Evolutionary conservation across 441 rosid species (phyloP).

Genomic region (Sinapis alba): DNA sequence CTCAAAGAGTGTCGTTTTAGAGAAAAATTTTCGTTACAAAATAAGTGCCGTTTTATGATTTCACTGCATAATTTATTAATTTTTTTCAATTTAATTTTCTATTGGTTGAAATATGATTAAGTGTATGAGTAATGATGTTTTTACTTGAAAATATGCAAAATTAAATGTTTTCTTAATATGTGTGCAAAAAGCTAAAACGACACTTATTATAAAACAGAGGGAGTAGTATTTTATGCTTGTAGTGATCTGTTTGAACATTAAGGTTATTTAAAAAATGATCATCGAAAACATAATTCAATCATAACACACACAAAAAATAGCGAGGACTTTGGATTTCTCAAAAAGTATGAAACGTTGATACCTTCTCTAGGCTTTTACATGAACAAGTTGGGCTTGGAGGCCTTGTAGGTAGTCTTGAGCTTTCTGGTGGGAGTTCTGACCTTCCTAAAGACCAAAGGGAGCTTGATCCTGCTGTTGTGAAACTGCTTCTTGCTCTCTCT

Average conservation of each 20-base stretch:
- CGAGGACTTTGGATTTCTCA: not conserved
- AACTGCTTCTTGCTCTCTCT: conserved; percentile 45
- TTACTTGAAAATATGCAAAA: too few relatives aligned
- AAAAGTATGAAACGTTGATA: not conserved
- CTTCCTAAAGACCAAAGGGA: conserved; percentile 45
- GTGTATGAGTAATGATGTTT: too few relatives aligned
- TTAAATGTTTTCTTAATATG: too few relatives aligned
- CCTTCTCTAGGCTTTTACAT: conserved; percentile 19
- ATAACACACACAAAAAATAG: not conserved
- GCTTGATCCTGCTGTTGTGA: conserved; percentile 45
- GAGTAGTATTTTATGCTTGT: not conserved
- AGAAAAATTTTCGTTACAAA: too few relatives aligned
- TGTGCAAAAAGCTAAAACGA: too few relatives aligned
- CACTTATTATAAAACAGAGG: too few relatives aligned
- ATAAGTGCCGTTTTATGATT: too few relatives aligned
- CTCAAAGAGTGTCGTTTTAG: too few relatives aligned
- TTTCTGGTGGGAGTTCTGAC: conserved; percentile 44
- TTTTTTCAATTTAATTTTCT: too few relatives aligned
- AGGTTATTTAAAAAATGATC: not conserved
- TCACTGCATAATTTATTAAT: too few relatives aligned
- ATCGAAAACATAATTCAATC: not conserved
- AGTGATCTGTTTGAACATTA: not conserved
- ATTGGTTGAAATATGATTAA: too few relatives aligned
- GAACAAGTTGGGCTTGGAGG: conserved; percentile 43
- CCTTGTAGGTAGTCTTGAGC: conserved; percentile 47